These are phyloP conservation scores for Cyberlindnera euphorbiae DNA, from an alignment of 805 yeast species.

Conservation along the genomic window DNA sequence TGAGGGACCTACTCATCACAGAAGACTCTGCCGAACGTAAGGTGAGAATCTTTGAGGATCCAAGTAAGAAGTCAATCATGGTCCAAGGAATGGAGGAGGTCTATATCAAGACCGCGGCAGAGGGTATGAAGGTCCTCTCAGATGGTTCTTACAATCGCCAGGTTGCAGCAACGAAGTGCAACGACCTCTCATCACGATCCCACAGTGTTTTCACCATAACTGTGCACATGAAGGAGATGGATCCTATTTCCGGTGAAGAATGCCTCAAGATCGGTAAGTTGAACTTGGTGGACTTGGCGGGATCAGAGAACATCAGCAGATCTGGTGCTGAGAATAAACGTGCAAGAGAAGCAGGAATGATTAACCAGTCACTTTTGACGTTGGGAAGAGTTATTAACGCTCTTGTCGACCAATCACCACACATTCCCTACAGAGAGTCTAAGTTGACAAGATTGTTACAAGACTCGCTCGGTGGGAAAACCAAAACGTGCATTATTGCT, in stretches of 20 bases:
- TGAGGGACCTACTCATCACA: slow-evolving; percentile 53
- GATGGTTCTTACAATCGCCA: slow-evolving; percentile 60
- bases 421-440: slow-evolving; percentile 82
- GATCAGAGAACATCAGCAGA: slow-evolving; percentile 78
- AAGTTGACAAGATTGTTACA: slow-evolving; percentile 74
- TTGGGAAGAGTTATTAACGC: slow-evolving; percentile 84
- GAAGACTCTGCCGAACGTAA: slow-evolving; percentile 38
- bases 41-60: slow-evolving; percentile 49
- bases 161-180: slow-evolving; percentile 75
- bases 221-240: slow-evolving; percentile 46
- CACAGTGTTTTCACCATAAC: slow-evolving; percentile 77
- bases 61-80: slow-evolving; percentile 37
- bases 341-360: slow-evolving; percentile 89
- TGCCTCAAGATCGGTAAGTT: slow-evolving; percentile 56
- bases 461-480: slow-evolving; percentile 80
- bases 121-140: slow-evolving; percentile 46
- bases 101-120: slow-evolving; percentile 43
- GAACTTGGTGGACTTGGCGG: slow-evolving; percentile 90
- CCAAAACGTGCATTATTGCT: slow-evolving; percentile 79
- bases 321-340: slow-evolving; percentile 82
- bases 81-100: slow-evolving; percentile 57
- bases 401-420: slow-evolving; percentile 55
- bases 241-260: slow-evolving; percentile 45
- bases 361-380: slow-evolving; percentile 79
- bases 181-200: slow-evolving; percentile 73